Percentiles rank a stretch among this genome's conserved stretches.
These are phyloP conservation scores for Butyriboletus loyo DNA, from an alignment of 768 basidiomycete genomes.

Conservation along the genomic window DNA sequence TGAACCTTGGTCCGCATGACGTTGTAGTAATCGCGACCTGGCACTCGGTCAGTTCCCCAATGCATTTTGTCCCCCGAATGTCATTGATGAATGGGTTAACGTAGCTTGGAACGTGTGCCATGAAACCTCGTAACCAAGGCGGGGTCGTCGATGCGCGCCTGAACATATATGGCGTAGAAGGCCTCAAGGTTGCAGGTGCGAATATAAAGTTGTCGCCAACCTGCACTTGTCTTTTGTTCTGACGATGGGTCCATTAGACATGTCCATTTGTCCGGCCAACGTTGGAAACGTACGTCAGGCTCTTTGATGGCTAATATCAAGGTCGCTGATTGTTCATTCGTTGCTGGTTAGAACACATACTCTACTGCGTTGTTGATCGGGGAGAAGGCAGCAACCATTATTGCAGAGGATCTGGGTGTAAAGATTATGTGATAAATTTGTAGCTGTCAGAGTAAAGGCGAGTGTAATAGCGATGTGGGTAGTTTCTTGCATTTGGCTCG, in stretches of 20 bases:
- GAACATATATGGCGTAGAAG: constrained; percentile 59
- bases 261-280: constrained; percentile 35
- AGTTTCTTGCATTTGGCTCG: too few species aligned
- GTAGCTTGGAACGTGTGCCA: constrained; percentile 64
- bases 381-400: constrained; percentile 60
- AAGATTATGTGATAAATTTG: too few species aligned
- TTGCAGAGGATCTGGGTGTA: constrained; percentile 52
- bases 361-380: constrained; percentile 46
- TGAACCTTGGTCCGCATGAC: fast-evolving
- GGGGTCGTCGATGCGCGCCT: constrained; percentile 63
- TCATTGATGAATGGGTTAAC: not conserved
- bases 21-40: constrained; percentile 4
- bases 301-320: too few species aligned
- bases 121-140: constrained; percentile 56
- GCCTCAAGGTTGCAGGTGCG: constrained; percentile 60
- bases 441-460: too few species aligned
- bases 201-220: not conserved
- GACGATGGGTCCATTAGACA: constrained; percentile 17
- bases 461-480: too few species aligned
- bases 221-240: not conserved
- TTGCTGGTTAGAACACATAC: constrained; percentile 36
- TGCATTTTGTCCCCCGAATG: too few species aligned
- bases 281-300: constrained; percentile 20
- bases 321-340: not conserved
- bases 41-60: constrained; percentile 14